Evolutionary conservation across 306 rosid genomes (phyloP), one percentile per base, ranked within the genome.

Genomic region (Castanea crenata): DNA sequence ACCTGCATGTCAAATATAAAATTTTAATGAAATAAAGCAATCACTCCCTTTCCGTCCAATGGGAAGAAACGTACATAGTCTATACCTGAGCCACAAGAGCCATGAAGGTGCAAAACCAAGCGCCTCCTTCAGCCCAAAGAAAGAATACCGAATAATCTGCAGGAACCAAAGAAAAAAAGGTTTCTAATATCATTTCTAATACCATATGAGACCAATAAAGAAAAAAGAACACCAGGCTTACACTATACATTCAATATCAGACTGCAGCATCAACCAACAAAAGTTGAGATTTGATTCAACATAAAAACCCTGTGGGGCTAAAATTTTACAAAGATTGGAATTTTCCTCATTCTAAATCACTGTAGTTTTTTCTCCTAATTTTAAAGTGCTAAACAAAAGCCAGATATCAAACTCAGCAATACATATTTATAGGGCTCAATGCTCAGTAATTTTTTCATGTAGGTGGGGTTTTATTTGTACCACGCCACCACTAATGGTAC

Each of bases 71-170:
- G 21, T 72, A 49, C 57, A 56, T 56, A 69, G 75, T 57, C 46
- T 69, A 59, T 83, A 92, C 98, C 97, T 91, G 32, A 94, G 92
- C 97, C 97, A 92, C 87, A 87, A 78, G 59, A 92, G 95, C 97
- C 94, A 94, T 23, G 92, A 88, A 57, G 98, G 97, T 31, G 88
- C 27, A 70, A 82, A 91, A 79, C 97, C 97, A 81, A 90, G 79
- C 10, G 90, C 84, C 88, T 91, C 97, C 79, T 90, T 94, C 81
- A 84, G 73, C 65, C 97, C 97, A 77, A 83, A 90, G 90, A 92
- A 94, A 49, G 89, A 84, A 85, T 87, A 94, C 32, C 97, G 89
- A 84, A 92, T 88, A 75, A 89, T 87, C 97, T 94, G 87, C 68
- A 83, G 74, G 78, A 77, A 76, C 52, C 71, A 19, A 61, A 78